Conservation (phyloP, 345 rosid genomes). For the Erysimum cheiranthoides region DNA sequence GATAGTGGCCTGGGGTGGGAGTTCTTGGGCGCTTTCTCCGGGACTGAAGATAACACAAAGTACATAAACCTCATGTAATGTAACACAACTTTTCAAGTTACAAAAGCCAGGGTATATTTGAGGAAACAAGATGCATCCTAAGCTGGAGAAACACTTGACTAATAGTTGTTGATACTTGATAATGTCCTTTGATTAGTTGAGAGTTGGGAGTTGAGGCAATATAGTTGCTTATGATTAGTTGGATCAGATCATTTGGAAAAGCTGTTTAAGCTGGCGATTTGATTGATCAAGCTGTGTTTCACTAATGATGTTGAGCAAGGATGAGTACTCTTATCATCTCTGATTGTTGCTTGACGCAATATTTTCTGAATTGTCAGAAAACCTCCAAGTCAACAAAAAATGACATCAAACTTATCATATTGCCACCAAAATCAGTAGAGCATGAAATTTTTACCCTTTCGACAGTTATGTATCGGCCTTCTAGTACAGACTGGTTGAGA, state of each 20-base stretch:
- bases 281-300: constrained; percentile 96
- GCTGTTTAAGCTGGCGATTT: constrained; percentile 84
- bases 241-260: constrained; percentile 91
- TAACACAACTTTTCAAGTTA: constrained; percentile 31
- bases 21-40: constrained; percentile 97
- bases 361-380: constrained; percentile 95
- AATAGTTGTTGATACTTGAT: constrained; percentile 72
- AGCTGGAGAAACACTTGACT: constrained; percentile 53
- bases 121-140: constrained; percentile 42
- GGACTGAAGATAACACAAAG: constrained; percentile 69
- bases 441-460: constrained; percentile 73
- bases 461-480: constrained; percentile 95
- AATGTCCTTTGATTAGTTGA: constrained; percentile 99
- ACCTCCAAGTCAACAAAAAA: constrained; percentile 79
- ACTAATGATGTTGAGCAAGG: constrained; percentile 75
- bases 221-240: constrained; percentile 82
- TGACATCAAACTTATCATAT: constrained; percentile 40
- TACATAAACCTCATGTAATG: constrained; percentile 36
- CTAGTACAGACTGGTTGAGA: constrained; percentile 95
- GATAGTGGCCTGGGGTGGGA: constrained; percentile 99
- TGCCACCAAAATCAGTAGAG: constrained; percentile 29
- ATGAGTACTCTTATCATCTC: constrained; percentile 70
- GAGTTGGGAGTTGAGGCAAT: constrained; percentile 57
- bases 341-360: constrained; percentile 96
- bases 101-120: constrained; percentile 17